Percentiles rank a stretch among this genome's conserved stretches.
Conservation (phyloP, 345 rosid species). For the Conringia planisiliqua region DNA sequence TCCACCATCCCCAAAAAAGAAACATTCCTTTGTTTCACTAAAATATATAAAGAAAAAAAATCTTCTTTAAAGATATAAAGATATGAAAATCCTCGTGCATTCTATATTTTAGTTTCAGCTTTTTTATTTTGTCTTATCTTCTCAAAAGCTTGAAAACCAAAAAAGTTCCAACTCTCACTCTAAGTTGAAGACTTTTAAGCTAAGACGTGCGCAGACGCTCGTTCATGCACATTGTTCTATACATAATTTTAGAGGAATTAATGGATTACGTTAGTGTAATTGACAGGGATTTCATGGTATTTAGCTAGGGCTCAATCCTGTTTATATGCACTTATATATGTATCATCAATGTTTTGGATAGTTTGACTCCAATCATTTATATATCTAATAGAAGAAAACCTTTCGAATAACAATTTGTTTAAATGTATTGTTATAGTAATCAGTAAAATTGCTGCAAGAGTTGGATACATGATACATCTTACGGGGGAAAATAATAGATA, state of each 20-base stretch:
- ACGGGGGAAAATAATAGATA: neutral
- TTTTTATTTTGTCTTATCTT: neutral
- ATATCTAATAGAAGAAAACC: neutral
- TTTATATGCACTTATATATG: neutral
- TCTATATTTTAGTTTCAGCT: neutral
- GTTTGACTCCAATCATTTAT: neutral
- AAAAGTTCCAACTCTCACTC: constrained; percentile 6
- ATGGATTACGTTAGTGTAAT: constrained; percentile 2
- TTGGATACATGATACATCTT: neutral
- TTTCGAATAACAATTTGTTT: too few species aligned
- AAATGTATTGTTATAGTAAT: too few species aligned
- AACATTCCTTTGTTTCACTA: constrained; percentile 27
- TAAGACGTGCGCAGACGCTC: constrained; percentile 1
- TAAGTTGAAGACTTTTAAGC: neutral
- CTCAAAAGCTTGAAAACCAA: constrained; percentile 21
- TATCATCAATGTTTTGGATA: neutral
- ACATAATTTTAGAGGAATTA: neutral
- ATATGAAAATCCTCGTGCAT: constrained; percentile 8
- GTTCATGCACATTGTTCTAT: neutral
- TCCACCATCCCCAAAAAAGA: constrained; percentile 32
- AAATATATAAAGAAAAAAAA: neutral
- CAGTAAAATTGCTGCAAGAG: neutral
- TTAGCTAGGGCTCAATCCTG: neutral
- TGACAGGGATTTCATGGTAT: neutral
- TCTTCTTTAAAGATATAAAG: neutral